A percentile compares a stretch with the other conserved stretches of the same genome.
Evolutionary conservation across 768 basidiomycete genomes (phyloP).

Genomic region (Postia placenta): DNA sequence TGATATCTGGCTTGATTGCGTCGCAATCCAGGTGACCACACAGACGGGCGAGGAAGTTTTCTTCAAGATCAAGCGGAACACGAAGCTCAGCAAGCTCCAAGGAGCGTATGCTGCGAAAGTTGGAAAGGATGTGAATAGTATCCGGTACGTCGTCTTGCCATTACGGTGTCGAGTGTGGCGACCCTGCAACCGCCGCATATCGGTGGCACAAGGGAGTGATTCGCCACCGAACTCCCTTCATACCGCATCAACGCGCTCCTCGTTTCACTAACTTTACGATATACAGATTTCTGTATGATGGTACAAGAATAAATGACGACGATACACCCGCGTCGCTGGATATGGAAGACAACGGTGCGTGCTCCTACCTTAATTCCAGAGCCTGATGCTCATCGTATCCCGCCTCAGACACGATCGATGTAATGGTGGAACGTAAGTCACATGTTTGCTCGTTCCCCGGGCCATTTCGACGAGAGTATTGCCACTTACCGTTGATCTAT

Average conservation of each 20-base stretch:
- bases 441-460: constrained; percentile 5
- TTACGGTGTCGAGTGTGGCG: not conserved
- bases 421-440: constrained; percentile 91
- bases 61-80: constrained; percentile 95
- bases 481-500: constrained; percentile 6
- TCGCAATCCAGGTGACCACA: constrained; percentile 55
- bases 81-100: constrained; percentile 88
- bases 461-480: not conserved
- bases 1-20: not conserved
- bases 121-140: constrained; percentile 81
- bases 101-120: constrained; percentile 91
- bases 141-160: constrained; percentile 55
- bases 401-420: constrained; percentile 81
- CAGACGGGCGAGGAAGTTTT: constrained; percentile 83
- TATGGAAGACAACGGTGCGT: constrained; percentile 81
- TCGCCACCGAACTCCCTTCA: not conserved
- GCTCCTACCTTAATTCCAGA: too few relatives aligned
- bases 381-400: constrained; percentile 2
- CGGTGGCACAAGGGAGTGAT: not conserved
- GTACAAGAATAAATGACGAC: constrained; percentile 76
- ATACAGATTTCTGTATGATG: constrained; percentile 86
- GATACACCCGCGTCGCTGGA: constrained; percentile 82
- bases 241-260: not conserved
- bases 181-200: not conserved
- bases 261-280: not conserved